Conservation (phyloP, 2,329 filamentous ascomycete species). For the Botrytis byssoidea region DNA sequence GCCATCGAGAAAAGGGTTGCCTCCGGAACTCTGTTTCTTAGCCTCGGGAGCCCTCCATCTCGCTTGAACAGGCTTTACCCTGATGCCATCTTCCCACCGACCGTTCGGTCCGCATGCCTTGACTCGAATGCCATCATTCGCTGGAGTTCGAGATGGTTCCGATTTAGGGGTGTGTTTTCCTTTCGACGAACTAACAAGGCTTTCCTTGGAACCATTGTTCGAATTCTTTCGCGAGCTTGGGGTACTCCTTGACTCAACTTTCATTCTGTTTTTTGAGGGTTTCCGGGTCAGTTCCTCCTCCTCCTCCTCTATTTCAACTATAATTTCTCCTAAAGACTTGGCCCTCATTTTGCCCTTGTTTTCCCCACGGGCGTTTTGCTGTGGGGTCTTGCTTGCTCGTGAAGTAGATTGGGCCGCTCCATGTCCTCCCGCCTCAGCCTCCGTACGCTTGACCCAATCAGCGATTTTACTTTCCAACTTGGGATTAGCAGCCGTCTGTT, state of each 20-base stretch:
- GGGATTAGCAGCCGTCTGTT: constrained; percentile 53
- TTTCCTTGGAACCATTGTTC: constrained; percentile 23
- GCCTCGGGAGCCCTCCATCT: constrained; percentile 38
- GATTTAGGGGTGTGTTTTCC: constrained; percentile 43
- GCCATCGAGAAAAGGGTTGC: constrained; percentile 31
- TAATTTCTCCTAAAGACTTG: constrained; percentile 18
- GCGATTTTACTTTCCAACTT: constrained; percentile 58
- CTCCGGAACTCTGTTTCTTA: neutral
- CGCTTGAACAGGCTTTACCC: constrained; percentile 33
- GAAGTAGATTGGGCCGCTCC: neutral
- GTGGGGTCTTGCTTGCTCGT: constrained; percentile 5
- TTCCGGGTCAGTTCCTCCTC: constrained; percentile 8
- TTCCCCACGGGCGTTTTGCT: constrained; percentile 14
- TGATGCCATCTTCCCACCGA: constrained; percentile 37
- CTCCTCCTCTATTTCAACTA: constrained; percentile 20
- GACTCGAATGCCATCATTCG: constrained; percentile 31
- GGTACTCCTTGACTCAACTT: constrained; percentile 4
- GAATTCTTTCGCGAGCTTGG: constrained; percentile 24
- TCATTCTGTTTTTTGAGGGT: neutral
- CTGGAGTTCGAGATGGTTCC: constrained; percentile 38
- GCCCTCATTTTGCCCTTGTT: constrained; percentile 16
- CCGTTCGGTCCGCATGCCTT: constrained; percentile 30
- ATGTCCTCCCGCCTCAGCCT: constrained; percentile 9
- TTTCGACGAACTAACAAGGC: constrained; percentile 13
- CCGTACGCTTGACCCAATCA: constrained; percentile 52